Conservation (phyloP, 768 basidiomycete genomes). For the Naematelia encephala region DNA sequence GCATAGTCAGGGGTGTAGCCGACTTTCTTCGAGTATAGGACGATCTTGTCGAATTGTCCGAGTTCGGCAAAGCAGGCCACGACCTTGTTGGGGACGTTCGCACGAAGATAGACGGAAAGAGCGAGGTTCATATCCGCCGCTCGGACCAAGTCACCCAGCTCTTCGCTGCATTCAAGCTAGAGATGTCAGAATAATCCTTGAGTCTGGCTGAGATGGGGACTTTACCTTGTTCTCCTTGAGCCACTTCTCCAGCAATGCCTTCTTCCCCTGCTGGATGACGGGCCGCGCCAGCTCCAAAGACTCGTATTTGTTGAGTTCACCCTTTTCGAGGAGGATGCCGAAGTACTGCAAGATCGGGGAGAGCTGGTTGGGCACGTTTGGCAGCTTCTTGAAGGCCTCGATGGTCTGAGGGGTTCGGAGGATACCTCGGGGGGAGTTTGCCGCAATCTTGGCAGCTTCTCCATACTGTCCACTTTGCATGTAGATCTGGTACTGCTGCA, state of each 20-base stretch:
- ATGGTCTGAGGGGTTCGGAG: constrained; percentile 91
- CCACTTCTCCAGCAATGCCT: constrained; percentile 98
- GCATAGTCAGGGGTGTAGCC: constrained; percentile 90
- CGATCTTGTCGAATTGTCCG: constrained; percentile 96
- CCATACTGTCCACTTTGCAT: constrained; percentile 83
- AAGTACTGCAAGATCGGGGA: constrained; percentile 98
- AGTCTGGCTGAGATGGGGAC: constrained; percentile 6
- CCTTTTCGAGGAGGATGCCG: constrained; percentile 96
- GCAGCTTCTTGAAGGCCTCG: constrained; percentile 94
- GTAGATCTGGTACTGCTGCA: constrained; percentile 87
- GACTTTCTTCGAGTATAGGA: constrained; percentile 96
- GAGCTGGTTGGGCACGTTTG: constrained; percentile 80
- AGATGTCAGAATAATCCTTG: constrained; percentile 7
- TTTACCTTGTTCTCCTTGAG: constrained; percentile 97
- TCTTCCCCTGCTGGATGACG: constrained; percentile 90
- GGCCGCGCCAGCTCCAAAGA: constrained; percentile 93
- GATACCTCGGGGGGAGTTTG: constrained; percentile 93
- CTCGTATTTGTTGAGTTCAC: constrained; percentile 93
- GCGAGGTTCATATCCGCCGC: constrained; percentile 94
- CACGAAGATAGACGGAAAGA: constrained; percentile 92
- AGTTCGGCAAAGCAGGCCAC: constrained; percentile 99
- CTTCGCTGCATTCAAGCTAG: constrained; percentile 95
- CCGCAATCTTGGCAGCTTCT: constrained; percentile 96
- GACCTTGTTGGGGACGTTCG: constrained; percentile 97
- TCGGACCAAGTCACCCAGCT: constrained; percentile 94